Evolutionary conservation across 1,284 basidiomycete genomes (phyloP).

Genomic region (Cutaneotrichosporon spelunceum): DNA sequence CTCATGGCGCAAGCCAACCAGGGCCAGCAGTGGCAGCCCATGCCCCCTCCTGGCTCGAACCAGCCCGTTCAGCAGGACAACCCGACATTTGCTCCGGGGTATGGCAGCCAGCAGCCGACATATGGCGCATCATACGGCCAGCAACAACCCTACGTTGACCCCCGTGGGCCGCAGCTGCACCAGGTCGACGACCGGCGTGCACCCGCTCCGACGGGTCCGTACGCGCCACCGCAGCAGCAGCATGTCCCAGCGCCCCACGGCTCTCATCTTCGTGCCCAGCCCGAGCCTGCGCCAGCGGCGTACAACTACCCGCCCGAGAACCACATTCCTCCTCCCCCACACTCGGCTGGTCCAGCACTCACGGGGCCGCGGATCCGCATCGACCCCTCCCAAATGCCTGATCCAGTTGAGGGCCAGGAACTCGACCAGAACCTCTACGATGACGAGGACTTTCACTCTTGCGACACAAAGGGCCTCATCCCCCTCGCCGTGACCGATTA

Average conservation of each 20-base stretch:
- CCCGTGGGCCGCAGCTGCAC: slow-evolving; percentile 33
- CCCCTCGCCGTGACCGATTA: slow-evolving; percentile 87
- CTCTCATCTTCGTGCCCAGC: slow-evolving; percentile 20
- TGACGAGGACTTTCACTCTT: slow-evolving; percentile 69
- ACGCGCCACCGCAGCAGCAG: slow-evolving; percentile 29
- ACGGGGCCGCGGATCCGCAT: slow-evolving; percentile 72
- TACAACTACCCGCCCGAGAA: slow-evolving; percentile 33
- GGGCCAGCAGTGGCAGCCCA: slow-evolving; percentile 31
- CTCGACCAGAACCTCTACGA: slow-evolving; percentile 81
- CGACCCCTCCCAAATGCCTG: slow-evolving; percentile 87
- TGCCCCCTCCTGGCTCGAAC: slow-evolving; percentile 16
- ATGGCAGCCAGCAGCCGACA: slow-evolving; percentile 15
- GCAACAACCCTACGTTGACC: slow-evolving; percentile 19
- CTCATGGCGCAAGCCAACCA: slow-evolving; percentile 30
- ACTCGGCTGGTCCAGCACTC: slow-evolving; percentile 68
- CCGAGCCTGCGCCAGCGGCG: slow-evolving; percentile 15
- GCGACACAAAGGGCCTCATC: slow-evolving; percentile 66
- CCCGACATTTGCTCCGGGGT: slow-evolving; percentile 16
- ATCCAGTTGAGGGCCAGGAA: slow-evolving; percentile 78
- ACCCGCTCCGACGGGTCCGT: slow-evolving; percentile 30
- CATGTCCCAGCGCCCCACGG: slow-evolving; percentile 3
- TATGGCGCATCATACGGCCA: slow-evolving; percentile 16
- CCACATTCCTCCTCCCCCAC: slow-evolving; percentile 72
- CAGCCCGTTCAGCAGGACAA: slow-evolving; percentile 3
- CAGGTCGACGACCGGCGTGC: slow-evolving; percentile 27